Percentiles rank a stretch among this genome's conserved stretches.
Evolutionary conservation across 73 alveolate genomes (phyloP).

Genomic region (Symbiodinium natans): DNA sequence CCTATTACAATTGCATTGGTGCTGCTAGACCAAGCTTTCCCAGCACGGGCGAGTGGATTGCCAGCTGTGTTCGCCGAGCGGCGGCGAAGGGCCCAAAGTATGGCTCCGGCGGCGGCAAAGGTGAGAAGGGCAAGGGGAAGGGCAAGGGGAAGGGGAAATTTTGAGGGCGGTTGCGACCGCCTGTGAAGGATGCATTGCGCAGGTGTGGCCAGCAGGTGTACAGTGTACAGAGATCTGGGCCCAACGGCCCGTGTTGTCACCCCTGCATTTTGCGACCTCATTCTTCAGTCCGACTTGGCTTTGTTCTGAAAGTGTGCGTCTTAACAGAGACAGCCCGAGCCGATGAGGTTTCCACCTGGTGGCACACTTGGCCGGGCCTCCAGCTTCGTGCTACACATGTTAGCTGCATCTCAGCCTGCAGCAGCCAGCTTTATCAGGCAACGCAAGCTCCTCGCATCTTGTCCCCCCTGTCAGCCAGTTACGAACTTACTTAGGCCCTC

Average conservation of each 20-base stretch:
- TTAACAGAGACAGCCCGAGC: too few relatives aligned
- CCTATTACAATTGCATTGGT: constrained; percentile 25
- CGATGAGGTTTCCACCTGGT: constrained; percentile 83
- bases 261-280: not conserved
- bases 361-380: constrained; percentile 24
- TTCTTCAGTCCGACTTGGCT: too few relatives aligned
- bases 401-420: not conserved
- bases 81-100: constrained; percentile 70
- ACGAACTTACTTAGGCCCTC: constrained; percentile 43
- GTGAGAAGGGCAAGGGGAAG: constrained; percentile 31
- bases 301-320: too few relatives aligned
- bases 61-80: constrained; percentile 62
- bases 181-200: not conserved
- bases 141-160: constrained; percentile 61
- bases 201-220: not conserved
- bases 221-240: not conserved
- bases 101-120: constrained; percentile 38
- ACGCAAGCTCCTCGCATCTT: too few relatives aligned
- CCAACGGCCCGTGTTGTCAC: not conserved
- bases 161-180: not conserved
- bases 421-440: not conserved
- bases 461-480: too few relatives aligned
- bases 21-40: constrained; percentile 24
- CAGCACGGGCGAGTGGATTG: constrained; percentile 44
- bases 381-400: not conserved